These are phyloP conservation scores for Scutellaria baicalensis DNA, from an alignment of 257 asterid genomes.

Conservation along the genomic window DNA sequence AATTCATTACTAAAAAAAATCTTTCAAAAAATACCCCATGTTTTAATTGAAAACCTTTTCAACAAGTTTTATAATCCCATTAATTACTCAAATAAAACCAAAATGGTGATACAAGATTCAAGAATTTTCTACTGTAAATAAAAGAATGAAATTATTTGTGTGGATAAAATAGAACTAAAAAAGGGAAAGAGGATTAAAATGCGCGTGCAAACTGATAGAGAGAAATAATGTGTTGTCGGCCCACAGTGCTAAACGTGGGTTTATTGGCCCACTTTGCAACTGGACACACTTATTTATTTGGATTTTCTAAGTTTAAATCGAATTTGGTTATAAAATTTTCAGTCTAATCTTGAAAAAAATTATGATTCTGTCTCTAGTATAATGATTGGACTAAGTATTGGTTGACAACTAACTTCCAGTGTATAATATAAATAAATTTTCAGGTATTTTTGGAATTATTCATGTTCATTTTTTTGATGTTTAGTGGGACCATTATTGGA, in stretches of 20 bases:
- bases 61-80: too few relatives aligned
- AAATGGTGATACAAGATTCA: too few relatives aligned
- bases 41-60: too few relatives aligned
- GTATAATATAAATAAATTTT: background rate
- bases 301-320: conserved; percentile 1
- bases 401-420: conserved; percentile 35
- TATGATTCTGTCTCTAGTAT: conserved; percentile 3
- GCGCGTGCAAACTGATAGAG: conserved; percentile 24
- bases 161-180: background rate
- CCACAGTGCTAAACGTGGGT: conserved; percentile 31
- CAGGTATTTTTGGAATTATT: conserved; percentile 6
- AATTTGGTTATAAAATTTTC: background rate
- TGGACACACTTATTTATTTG: conserved; percentile 4
- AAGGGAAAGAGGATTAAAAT: background rate
- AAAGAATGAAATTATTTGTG: too few relatives aligned
- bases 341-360: background rate
- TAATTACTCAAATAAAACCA: too few relatives aligned
- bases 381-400: conserved; percentile 14
- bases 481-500: conserved; percentile 28
- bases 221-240: conserved; percentile 26
- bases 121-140: too few relatives aligned
- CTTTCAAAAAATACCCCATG: too few relatives aligned
- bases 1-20: too few relatives aligned
- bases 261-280: conserved; percentile 28
- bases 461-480: conserved; percentile 11